A percentile compares a stretch with the other conserved stretches of the same genome.
Evolutionary conservation across 352 stramenopile species (phyloP).

Genomic region (Phytophthora cajani): DNA sequence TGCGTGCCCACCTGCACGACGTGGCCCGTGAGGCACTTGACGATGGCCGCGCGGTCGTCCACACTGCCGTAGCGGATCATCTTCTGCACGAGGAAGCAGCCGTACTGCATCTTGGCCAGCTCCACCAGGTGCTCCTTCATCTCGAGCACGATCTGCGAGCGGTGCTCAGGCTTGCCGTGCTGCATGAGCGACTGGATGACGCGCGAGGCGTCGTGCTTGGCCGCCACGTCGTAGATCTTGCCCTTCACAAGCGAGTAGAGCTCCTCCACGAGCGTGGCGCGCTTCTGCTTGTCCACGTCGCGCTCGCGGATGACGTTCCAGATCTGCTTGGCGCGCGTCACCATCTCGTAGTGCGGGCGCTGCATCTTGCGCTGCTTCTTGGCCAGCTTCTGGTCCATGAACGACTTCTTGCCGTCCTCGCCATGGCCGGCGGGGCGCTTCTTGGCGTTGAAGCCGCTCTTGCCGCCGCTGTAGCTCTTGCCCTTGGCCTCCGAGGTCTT

Average conservation of each 20-base stretch:
- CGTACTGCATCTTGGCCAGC: conserved; percentile 96
- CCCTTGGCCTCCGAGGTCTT: conserved; percentile 36
- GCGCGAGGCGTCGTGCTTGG: conserved; percentile 96
- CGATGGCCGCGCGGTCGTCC: conserved; percentile 76
- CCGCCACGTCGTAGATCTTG: conserved; percentile 94
- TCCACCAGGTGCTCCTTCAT: conserved; percentile 93
- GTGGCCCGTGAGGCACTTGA: conserved; percentile 94
- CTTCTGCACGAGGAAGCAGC: conserved; percentile 97
- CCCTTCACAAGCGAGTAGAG: conserved; percentile 93
- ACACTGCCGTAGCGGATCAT: conserved; percentile 95
- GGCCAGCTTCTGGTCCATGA: conserved; percentile 86
- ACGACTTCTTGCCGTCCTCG: conserved; percentile 82
- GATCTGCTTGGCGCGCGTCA: conserved; percentile 94
- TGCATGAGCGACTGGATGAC: conserved; percentile 96
- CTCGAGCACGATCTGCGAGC: conserved; percentile 89
- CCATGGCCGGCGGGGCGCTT: conserved; percentile 58
- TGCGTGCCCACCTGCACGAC: conserved; percentile 94
- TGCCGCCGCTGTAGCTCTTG: conserved; percentile 28
- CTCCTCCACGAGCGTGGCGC: conserved; percentile 88
- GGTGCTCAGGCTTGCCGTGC: conserved; percentile 91
- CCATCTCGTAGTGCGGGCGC: conserved; percentile 93
- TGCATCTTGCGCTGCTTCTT: conserved; percentile 96
- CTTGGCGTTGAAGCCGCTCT: conserved; percentile 54
- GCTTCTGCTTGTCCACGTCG: conserved; percentile 85
- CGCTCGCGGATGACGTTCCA: conserved; percentile 95